A percentile compares a stretch with the other conserved stretches of the same genome.
phyloP scores from a whole-genome alignment of 768 basidiomycete species.

The Phaeotremella fagi region DNA sequence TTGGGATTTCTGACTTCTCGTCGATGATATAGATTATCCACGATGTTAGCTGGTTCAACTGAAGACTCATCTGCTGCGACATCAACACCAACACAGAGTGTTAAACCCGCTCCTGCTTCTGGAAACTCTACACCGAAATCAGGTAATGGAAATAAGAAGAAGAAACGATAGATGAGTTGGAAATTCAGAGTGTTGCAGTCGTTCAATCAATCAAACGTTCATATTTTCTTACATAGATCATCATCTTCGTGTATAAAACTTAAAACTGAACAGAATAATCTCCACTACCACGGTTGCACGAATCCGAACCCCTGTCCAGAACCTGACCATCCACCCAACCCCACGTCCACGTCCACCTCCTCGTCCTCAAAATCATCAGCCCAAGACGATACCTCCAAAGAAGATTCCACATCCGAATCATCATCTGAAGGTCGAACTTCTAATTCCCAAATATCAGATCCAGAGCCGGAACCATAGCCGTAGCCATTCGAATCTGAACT shows the following conservation, averaged over 20 bases:
- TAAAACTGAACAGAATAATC: not conserved
- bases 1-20: too few relatives aligned
- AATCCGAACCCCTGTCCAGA: conserved; percentile 32
- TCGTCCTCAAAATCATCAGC: conserved; percentile 9
- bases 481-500: not conserved
- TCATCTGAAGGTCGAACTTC: conserved; percentile 20
- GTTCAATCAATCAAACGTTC: too few relatives aligned
- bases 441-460: conserved; percentile 7
- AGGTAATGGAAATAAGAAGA: conserved; percentile 8
- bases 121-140: not conserved
- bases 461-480: not conserved
- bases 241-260: too few relatives aligned
- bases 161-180: conserved; percentile 1
- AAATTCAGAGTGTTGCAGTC: too few relatives aligned
- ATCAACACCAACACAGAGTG: too few relatives aligned
- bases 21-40: conserved; percentile 22
- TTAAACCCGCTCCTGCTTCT: not conserved
- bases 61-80: conserved; percentile 3
- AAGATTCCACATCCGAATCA: conserved; percentile 32
- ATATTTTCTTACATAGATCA: too few relatives aligned
- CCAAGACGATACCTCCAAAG: conserved; percentile 6
- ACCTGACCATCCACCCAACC: conserved; percentile 20
- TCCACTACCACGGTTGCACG: conserved; percentile 28
- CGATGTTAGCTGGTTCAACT: conserved; percentile 22
- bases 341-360: conserved; percentile 1